phyloP scores from a whole-genome alignment of 2,329 filamentous ascomycete genomes.

The Botryotinia calthae region DNA sequence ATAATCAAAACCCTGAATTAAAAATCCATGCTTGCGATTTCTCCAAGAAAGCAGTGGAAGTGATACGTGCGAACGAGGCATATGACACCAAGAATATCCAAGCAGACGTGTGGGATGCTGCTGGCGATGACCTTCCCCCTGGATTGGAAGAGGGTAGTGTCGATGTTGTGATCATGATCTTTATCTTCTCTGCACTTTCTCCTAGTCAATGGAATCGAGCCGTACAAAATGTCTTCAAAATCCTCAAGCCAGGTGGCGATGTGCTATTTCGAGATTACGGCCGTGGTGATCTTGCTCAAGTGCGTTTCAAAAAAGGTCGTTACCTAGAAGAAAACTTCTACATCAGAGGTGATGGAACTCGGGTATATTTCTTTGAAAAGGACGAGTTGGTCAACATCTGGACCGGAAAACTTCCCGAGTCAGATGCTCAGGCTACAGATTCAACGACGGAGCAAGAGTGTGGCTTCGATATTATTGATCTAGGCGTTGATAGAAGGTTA shows the following conservation, averaged over 20 bases:
- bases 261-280: conserved; percentile 97
- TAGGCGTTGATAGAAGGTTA: conserved; percentile 83
- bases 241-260: conserved; percentile 89
- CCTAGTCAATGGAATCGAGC: conserved; percentile 82
- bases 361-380: conserved; percentile 95
- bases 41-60: conserved; percentile 88
- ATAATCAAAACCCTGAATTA: conserved; percentile 78
- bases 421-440: conserved; percentile 20
- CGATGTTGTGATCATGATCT: conserved; percentile 91
- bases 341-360: conserved; percentile 88
- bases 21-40: conserved; percentile 95
- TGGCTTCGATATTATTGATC: conserved; percentile 68
- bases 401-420: conserved; percentile 47
- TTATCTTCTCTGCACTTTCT: conserved; percentile 91
- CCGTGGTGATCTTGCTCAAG: conserved; percentile 90
- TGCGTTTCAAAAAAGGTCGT: conserved; percentile 92
- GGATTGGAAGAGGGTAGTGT: conserved; percentile 75
- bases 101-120: conserved; percentile 93
- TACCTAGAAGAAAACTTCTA: conserved; percentile 98
- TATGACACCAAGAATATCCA: conserved; percentile 73
- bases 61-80: conserved; percentile 77
- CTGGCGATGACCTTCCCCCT: conserved; percentile 70
- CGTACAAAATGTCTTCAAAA: conserved; percentile 73
- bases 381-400: conserved; percentile 80
- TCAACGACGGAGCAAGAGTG: conserved; percentile 23